Percentiles rank a stretch among this genome's conserved stretches.
These are phyloP conservation scores for Neurospora sp. DNA, from an alignment of 2,329 filamentous ascomycete genomes.

Conservation along the genomic window DNA sequence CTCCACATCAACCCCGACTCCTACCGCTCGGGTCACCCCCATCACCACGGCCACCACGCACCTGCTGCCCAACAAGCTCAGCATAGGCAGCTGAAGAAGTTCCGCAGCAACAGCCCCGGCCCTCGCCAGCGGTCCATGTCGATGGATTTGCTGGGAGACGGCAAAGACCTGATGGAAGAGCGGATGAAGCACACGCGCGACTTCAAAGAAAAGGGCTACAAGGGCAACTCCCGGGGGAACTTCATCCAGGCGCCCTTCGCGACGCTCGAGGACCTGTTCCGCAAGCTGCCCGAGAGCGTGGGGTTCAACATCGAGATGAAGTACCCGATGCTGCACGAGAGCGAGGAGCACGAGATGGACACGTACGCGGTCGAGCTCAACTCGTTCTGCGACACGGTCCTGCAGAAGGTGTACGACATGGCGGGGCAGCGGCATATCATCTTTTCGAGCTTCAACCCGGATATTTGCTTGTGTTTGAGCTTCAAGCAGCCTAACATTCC, in stretches of 20 bases:
- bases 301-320: slow-evolving; percentile 99
- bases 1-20: slow-evolving; percentile 65
- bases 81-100: slow-evolving; percentile 20
- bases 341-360: slow-evolving; percentile 92
- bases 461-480: slow-evolving; percentile 85
- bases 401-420: slow-evolving; percentile 81
- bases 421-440: slow-evolving; percentile 80
- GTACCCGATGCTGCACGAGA: slow-evolving; percentile 96
- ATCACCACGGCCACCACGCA: slow-evolving; percentile 1
- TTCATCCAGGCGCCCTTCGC: slow-evolving; percentile 96
- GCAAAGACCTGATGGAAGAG: slow-evolving; percentile 45
- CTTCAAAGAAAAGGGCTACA: slow-evolving; percentile 90
- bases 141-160: slow-evolving; percentile 33
- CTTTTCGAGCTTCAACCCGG: slow-evolving; percentile 95
- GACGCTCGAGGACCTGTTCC: slow-evolving; percentile 87
- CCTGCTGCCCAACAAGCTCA: slow-evolving; percentile 10
- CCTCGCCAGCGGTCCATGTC: slow-evolving; percentile 42
- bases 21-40: slow-evolving; percentile 31
- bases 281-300: slow-evolving; percentile 67
- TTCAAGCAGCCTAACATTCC: slow-evolving; percentile 98
- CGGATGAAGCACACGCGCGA: slow-evolving; percentile 96
- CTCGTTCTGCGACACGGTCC: slow-evolving; percentile 88
- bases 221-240: slow-evolving; percentile 85
- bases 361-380: slow-evolving; percentile 93
- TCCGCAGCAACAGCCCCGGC: slow-evolving; percentile 22